A percentile compares a stretch with the other conserved stretches of the same genome.
Evolutionary conservation across 2,329 filamentous ascomycete species (phyloP).

Genomic region (Simplicillium sp.): DNA sequence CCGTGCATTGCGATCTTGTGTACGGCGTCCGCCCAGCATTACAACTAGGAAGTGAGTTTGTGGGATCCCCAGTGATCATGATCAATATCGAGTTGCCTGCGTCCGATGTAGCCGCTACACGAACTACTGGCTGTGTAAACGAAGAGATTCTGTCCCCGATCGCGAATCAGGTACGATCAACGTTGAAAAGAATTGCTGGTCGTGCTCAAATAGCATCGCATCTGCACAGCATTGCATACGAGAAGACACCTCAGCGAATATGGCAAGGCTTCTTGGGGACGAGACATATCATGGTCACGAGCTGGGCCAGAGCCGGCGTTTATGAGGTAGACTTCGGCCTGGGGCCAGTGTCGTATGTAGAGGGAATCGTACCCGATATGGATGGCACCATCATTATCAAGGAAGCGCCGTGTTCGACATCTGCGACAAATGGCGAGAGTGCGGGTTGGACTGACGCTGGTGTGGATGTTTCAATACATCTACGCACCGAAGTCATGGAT

Average conservation of each 20-base stretch:
- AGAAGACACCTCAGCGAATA: constrained; percentile 15
- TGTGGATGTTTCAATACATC: constrained; percentile 12
- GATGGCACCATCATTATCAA: constrained; percentile 15
- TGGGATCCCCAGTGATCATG: constrained; percentile 15
- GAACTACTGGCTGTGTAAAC: background rate
- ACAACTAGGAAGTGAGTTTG: constrained; percentile 5
- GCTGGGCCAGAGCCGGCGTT: constrained; percentile 14
- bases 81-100: constrained; percentile 12
- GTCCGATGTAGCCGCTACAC: background rate
- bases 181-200: constrained; percentile 6
- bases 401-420: constrained; percentile 8
- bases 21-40: constrained; percentile 11
- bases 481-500: constrained; percentile 10
- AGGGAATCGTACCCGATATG: constrained; percentile 13
- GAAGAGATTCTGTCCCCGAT: background rate
- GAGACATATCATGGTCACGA: constrained; percentile 15
- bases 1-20: constrained; percentile 13
- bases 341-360: constrained; percentile 9
- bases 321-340: constrained; percentile 17
- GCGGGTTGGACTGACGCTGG: constrained; percentile 14
- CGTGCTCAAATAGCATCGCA: constrained; percentile 7
- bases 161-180: constrained; percentile 8
- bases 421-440: background rate
- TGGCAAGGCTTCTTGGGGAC: constrained; percentile 16
- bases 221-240: constrained; percentile 12